Base-by-base conservation (phyloP, 352 stramenopile species). In the Phytophthora hibernalis region DNA sequence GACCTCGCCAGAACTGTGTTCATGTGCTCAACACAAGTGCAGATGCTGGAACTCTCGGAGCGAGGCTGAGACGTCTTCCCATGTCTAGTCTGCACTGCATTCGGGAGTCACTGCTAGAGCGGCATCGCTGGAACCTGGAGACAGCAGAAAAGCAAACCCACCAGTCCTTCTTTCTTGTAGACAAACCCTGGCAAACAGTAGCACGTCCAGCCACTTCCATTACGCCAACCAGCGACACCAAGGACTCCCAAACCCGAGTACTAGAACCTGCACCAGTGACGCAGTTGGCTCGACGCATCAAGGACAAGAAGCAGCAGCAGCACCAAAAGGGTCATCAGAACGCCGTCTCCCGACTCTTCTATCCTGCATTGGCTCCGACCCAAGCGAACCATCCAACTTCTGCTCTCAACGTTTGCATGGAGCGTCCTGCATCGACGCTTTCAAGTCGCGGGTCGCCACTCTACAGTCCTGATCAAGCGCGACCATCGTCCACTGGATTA, bases 21-120 rank as follows among this genome's bases (percentile, higher is more conserved):
- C 61, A 88, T 91, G 80, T 88, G 82, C 54, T 81, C 65, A 47
- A 85, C 79, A 9, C 77, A 63, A 11, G 80, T 89, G 13, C 70
- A 85, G 54, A 77, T 89, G 54, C 57, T 93, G 8, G 84, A 93
- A 43, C 70, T 93, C 2, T 82, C 78, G 0, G 84, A 91, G 52
- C 73, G 75, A n/a, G 82, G 80, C 0, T 93, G 84, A 72, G 80
- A 11, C 72, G 84, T 0, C 67, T 93, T 3, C 72, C 71, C 5
- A 54, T 78, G 1, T 61, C 66, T 8, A 87, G 77, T 64, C 49
- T 91, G 12, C 65, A 72, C 3, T 73, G 61, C 37, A 79, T 90
- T n/a, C 74, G 72, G 9, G 78, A 71, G n/a, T 72, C 66, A 0
- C 45, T 92, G 11, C 53, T 90, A 1, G 80, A 89, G 54, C 81